Evolutionary conservation across 1,284 basidiomycete genomes (phyloP), one percentile per base, ranked within the genome.

Genomic region (Ustanciosporium gigantosporum): DNA sequence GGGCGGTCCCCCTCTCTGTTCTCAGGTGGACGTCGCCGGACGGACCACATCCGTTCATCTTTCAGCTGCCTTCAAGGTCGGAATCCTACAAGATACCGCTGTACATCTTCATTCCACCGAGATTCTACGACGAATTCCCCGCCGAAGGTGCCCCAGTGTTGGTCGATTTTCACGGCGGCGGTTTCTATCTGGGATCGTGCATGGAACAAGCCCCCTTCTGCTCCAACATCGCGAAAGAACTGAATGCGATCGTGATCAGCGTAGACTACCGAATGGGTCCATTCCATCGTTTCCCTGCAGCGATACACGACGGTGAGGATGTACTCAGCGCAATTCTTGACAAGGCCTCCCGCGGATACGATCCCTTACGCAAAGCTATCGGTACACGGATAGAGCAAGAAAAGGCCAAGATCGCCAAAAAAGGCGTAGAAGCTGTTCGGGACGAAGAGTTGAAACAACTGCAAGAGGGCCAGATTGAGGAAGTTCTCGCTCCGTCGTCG

Each of bases 211-310:
- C 65, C 0, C 67, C 67, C 11, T 69, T 69, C 40, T 67, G 64
- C 36, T 47, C 65, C 6, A 41, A 46, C 31, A 47, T 69, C 37
- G 59, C 64, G 9, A 36, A 58, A 6, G 22, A 57, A 19, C 40
- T 65, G 13, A 37, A 62, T 13, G 34, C 41, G 11, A 42, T 69
- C 39, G 48, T 67, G 23, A 62, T 71, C 47, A 64, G 56, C 29
- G 69, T 71, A 27, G 58, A 66, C 45, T 71, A 71, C 32, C 68
- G 74, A 16, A 76, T 74, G 62, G 61, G 66, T 4, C 74, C 74
- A 2, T 69, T 73, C 46, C 48, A 70, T 29, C 58, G 70, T 25
- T 73, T 68, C 22, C 74, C 74, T 1, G 68, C 62, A 13, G 66
- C 66, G 14, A 50, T 64, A 9, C 43, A 67, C 20, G 70, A 74